Base-by-base conservation (phyloP, 805 yeast genomes). In the Candida palmyrensis region DNA sequence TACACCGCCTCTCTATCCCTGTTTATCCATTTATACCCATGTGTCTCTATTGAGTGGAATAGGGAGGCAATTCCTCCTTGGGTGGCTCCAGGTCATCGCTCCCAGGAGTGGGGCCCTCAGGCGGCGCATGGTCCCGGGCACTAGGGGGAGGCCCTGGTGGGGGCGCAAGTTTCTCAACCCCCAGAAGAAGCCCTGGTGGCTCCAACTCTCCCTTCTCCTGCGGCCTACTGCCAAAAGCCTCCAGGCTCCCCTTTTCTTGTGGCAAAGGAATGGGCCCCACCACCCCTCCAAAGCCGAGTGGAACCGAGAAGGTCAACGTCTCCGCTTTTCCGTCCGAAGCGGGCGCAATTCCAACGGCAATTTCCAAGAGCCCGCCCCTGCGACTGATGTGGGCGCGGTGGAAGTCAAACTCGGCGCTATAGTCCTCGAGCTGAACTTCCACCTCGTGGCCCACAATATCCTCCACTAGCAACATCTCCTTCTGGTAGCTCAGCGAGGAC, bases 61-160 rank as follows among this genome's bases (percentile, higher is more conserved):
- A n/a, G n/a, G n/a, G n/a, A n/a, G n/a, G n/a, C n/a, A n/a, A n/a
- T n/a, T n/a, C n/a, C n/a, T n/a, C n/a, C n/a, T 12, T 9, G 13
- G 10, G 15, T 16, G 31, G 22, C 12, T 28, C 12, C n/a, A 18
- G 13, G 12, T 28, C 31, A 12, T 8, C 13, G 19, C 19, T 15
- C n/a, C n/a, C n/a, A 30, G 33, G 34, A 3, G 34, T 28, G 6
- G 34, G 34, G 6, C 34, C 34, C 5, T 23, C 13, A 9, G 34
- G 34, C 18, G 34, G 21, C 23, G 19, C 10, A 16, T 24, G 15
- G 9, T 10, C 22, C 9, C 8, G 6, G 9, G 13, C 27, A n/a
- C n/a, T 16, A 10, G 17, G 24, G 10, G 17, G 12, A 7, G 30
- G 30, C 6, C 30, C 30, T 7, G 6, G 5, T 5, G 30, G 30